Percentiles rank a stretch among this genome's conserved stretches.
Evolutionary conservation across 2,329 filamentous ascomycete genomes (phyloP).

Genomic region (Penicillium sp.): DNA sequence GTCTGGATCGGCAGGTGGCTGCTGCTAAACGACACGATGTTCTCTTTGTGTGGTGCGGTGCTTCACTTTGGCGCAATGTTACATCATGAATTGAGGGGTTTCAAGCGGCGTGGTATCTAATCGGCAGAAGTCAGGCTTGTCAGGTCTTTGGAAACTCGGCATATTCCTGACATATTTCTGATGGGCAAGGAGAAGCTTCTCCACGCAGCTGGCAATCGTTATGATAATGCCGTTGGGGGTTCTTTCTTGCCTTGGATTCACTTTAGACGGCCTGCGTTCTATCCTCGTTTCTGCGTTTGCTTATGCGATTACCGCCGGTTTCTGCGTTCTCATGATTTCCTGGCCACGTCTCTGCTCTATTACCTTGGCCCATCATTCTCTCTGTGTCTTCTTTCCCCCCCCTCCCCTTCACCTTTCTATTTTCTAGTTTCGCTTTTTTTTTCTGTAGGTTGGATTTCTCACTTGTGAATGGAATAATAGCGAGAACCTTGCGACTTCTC

Average conservation of each 20-base stretch:
- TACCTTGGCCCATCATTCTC: constrained; percentile 12
- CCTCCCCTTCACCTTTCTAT: constrained; percentile 15
- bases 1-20: constrained; percentile 78
- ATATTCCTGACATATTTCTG: constrained; percentile 8
- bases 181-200: constrained; percentile 10
- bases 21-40: constrained; percentile 67
- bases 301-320: constrained; percentile 32
- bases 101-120: constrained; percentile 20
- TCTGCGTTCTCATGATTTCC: constrained; percentile 22
- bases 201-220: constrained; percentile 14
- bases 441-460: constrained; percentile 37
- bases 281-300: constrained; percentile 28
- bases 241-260: constrained; percentile 30
- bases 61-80: constrained; percentile 29
- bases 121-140: constrained; percentile 13
- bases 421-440: constrained; percentile 19
- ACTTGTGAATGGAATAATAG: constrained; percentile 40
- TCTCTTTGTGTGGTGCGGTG: constrained; percentile 19
- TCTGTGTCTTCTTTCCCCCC: constrained; percentile 19
- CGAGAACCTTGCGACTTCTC: constrained; percentile 31
- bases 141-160: constrained; percentile 10
- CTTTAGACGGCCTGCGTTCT: constrained; percentile 37
- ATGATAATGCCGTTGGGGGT: constrained; percentile 13
- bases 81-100: constrained; percentile 24
- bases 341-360: constrained; percentile 6